Conservation (phyloP, 176 grass and related monocot species). For the Elaeis guineensis region DNA sequence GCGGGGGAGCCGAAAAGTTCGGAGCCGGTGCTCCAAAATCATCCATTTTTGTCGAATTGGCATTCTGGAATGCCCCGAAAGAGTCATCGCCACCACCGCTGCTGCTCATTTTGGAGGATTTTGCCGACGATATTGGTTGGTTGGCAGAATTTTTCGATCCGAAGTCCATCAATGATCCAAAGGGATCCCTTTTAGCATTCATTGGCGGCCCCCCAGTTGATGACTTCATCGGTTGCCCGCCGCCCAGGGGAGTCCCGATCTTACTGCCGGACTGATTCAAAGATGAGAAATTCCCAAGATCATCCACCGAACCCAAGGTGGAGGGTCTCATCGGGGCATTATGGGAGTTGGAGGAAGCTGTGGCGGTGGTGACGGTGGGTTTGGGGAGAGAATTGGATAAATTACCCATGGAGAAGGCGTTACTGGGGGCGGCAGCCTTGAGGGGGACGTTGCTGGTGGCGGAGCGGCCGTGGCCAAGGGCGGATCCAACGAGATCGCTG, state of each 20-base stretch:
- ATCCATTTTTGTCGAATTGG: slow-evolving; percentile 17
- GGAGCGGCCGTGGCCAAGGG: slow-evolving; percentile 46
- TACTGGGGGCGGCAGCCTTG: slow-evolving; percentile 45
- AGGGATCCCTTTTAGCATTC: slow-evolving; percentile 63
- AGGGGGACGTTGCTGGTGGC: slow-evolving; percentile 46
- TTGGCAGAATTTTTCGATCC: slow-evolving; percentile 41
- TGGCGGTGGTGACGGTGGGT: slow-evolving; percentile 25
- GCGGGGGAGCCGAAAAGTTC: slow-evolving; percentile 34
- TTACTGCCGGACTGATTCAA: slow-evolving; percentile 2
- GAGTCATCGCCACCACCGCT: slow-evolving; percentile 18
- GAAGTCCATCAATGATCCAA: slow-evolving; percentile 70
- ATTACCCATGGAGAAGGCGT: slow-evolving; percentile 66
- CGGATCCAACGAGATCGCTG: slow-evolving; percentile 79
- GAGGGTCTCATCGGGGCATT: slow-evolving; percentile 20
- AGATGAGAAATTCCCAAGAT: slow-evolving; percentile 7
- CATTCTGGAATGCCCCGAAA: slow-evolving; percentile 51
- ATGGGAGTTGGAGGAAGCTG: background rate
- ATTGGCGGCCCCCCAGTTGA: slow-evolving; percentile 28
- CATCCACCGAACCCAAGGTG: slow-evolving; percentile 22
- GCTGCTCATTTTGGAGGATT: slow-evolving; percentile 21
- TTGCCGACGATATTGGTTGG: slow-evolving; percentile 22
- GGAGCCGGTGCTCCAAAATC: slow-evolving; percentile 1
- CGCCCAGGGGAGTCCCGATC: slow-evolving; percentile 5
- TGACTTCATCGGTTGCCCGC: slow-evolving; percentile 46
- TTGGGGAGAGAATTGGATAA: slow-evolving; percentile 66